Conservation (phyloP, 1,284 basidiomycete genomes). For the Schizophyllum amplum region DNA sequence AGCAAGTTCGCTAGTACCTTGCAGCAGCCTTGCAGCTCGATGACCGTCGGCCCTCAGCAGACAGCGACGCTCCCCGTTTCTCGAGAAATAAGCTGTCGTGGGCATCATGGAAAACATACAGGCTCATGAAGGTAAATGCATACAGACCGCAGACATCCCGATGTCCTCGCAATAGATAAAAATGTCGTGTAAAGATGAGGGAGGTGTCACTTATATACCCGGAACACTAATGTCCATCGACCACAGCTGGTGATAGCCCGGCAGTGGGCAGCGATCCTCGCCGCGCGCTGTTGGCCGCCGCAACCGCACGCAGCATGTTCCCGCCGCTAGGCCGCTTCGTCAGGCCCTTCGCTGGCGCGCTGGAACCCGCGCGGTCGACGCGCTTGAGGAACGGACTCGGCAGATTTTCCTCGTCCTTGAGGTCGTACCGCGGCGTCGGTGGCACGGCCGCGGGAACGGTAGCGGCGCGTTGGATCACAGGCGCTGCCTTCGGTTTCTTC, state of each 20-base stretch:
- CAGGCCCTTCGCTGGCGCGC: background rate
- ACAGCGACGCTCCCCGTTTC: no score
- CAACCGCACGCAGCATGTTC: slow-evolving; percentile 48
- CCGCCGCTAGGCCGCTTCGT: slow-evolving; percentile 39
- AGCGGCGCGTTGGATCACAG: slow-evolving; percentile 12
- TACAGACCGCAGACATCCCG: no score
- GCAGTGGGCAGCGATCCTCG: background rate
- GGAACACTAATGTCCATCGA: background rate
- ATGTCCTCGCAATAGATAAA: no score
- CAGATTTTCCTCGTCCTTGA: slow-evolving; percentile 73
- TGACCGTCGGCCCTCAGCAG: no score
- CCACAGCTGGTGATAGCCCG: background rate
- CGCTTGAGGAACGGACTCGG: slow-evolving; percentile 77
- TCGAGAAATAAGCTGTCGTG: no score
- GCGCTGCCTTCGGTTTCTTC: slow-evolving; percentile 27
- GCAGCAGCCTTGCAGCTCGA: no score
- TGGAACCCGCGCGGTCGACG: slow-evolving; percentile 27
- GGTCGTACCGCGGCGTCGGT: slow-evolving; percentile 44
- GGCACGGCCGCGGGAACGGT: slow-evolving; percentile 13
- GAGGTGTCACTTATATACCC: no score
- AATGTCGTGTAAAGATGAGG: no score
- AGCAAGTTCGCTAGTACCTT: no score
- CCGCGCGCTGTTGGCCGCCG: slow-evolving; percentile 43
- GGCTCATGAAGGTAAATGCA: no score
- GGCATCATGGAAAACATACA: no score